phyloP scores from a whole-genome alignment of 2,329 filamentous ascomycete species.

The Curvularia verruculosa region DNA sequence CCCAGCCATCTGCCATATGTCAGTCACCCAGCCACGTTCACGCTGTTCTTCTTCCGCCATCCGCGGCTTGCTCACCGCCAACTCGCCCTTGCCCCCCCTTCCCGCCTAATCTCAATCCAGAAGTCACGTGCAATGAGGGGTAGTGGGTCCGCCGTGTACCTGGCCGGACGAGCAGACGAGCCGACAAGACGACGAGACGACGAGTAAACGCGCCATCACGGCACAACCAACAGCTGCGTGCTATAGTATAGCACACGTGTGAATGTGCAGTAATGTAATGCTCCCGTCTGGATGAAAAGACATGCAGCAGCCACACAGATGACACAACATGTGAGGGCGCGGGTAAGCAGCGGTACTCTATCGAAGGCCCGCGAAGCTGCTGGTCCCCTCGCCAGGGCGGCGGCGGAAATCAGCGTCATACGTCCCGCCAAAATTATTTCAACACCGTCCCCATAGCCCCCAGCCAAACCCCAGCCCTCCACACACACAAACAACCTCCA shows the following conservation, averaged over 20 bases:
- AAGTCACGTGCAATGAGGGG: slow-evolving; percentile 45
- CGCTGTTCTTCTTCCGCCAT: slow-evolving; percentile 3
- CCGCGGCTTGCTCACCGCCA: slow-evolving; percentile 43
- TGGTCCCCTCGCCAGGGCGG: slow-evolving; percentile 25
- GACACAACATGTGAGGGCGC: background rate
- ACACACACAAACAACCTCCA: slow-evolving; percentile 13
- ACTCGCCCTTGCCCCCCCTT: slow-evolving; percentile 21
- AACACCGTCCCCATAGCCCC: slow-evolving; percentile 15
- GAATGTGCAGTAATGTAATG: background rate
- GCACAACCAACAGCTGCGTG: background rate
- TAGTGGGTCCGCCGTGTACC: slow-evolving; percentile 16
- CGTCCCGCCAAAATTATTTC: slow-evolving; percentile 30
- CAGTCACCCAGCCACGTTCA: background rate
- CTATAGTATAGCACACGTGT: background rate
- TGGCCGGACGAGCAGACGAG: slow-evolving; percentile 11
- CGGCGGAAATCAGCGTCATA: slow-evolving; percentile 32
- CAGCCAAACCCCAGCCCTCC: slow-evolving; percentile 4
- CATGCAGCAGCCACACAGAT: background rate
- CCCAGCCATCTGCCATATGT: slow-evolving; percentile 36
- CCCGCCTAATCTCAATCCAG: slow-evolving; percentile 12
- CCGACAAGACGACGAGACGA: background rate
- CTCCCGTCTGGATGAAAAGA: background rate
- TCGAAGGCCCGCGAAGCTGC: slow-evolving; percentile 33
- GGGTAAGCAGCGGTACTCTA: slow-evolving; percentile 19
- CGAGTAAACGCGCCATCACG: background rate